phyloP scores from a whole-genome alignment of 805 yeast species.

The Vanderwaltozyma yarrowii region DNA sequence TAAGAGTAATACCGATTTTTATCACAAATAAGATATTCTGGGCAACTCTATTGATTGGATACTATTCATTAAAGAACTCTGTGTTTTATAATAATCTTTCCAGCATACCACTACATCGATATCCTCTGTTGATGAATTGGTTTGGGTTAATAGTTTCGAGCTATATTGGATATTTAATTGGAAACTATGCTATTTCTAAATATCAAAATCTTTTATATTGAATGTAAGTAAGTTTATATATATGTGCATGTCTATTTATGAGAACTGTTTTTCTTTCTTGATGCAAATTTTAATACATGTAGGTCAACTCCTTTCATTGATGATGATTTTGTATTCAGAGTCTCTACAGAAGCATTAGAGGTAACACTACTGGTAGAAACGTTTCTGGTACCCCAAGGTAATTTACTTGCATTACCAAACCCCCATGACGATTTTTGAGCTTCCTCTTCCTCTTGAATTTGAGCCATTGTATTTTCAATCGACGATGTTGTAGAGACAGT shows the following conservation, averaged over 20 bases:
- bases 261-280: background rate
- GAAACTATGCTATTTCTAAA: background rate
- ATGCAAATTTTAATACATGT: constrained; percentile 4
- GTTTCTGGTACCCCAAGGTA: constrained; percentile 5
- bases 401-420: background rate
- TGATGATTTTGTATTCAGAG: constrained; percentile 3
- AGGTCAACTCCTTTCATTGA: constrained; percentile 17
- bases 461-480: constrained; percentile 7
- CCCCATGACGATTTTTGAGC: constrained; percentile 3
- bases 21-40: no score
- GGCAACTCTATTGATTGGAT: no score
- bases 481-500: constrained; percentile 8
- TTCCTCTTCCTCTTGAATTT: constrained; percentile 6
- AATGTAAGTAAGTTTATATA: background rate
- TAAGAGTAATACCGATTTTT: background rate
- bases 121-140: no score
- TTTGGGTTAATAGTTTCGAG: constrained; percentile 13
- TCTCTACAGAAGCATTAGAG: constrained; percentile 9
- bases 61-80: no score
- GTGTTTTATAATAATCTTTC: no score
- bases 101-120: no score
- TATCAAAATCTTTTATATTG: no score
- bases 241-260: background rate
- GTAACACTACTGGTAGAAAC: constrained; percentile 11
- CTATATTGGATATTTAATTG: background rate